Evolutionary conservation across 1,139 yeast genomes (phyloP).

Genomic region (Pichia sp.): DNA sequence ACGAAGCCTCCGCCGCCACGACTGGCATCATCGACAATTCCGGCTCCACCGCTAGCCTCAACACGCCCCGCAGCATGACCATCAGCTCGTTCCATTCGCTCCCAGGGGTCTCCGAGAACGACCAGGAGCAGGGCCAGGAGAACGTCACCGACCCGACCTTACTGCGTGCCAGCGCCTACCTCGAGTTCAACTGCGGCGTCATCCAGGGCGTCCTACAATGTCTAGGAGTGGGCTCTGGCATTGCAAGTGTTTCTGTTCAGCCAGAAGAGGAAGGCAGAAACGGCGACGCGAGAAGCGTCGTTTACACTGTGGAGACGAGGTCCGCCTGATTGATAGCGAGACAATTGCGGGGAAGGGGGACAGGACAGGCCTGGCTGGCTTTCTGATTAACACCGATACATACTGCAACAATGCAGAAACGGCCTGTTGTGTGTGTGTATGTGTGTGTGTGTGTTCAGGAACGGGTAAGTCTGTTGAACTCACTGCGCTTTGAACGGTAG

Average conservation of each 20-base stretch:
- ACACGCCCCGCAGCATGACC: background rate
- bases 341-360: background rate
- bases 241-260: background rate
- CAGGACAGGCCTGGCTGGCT: background rate
- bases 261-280: constrained; percentile 1
- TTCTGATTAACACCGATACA: background rate
- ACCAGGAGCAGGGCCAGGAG: background rate
- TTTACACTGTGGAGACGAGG: constrained; percentile 6
- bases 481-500: too few species aligned
- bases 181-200: constrained; percentile 6
- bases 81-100: background rate
- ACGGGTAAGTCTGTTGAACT: too few species aligned
- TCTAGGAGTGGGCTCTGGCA: constrained; percentile 3
- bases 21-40: background rate
- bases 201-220: constrained; percentile 7
- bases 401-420: background rate
- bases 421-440: background rate
- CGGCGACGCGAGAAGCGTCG: constrained; percentile 4
- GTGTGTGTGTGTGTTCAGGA: too few species aligned
- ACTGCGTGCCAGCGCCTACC: constrained; percentile 2
- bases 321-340: background rate
- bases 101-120: background rate
- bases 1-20: background rate
- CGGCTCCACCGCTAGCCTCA: background rate
- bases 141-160: background rate